Conservation (phyloP, 169 alveolate species). For the Eimeria praecox region DNA sequence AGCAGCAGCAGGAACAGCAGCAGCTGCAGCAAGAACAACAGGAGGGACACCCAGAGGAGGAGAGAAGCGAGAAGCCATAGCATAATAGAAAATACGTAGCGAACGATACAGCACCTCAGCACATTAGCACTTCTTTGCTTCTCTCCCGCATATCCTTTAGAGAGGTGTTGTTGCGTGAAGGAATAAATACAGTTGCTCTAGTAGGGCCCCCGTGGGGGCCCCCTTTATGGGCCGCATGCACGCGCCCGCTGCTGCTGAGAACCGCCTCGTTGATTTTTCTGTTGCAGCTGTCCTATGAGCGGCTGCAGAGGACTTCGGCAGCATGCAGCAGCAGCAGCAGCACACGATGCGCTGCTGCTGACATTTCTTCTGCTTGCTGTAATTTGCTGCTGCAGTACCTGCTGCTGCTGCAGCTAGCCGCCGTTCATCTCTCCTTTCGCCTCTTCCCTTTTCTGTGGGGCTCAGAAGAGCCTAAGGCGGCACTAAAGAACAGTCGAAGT, state of each 20-base stretch:
- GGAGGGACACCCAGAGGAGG: neutral
- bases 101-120: neutral
- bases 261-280: neutral
- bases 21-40: neutral
- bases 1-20: conserved; percentile 7
- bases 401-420: neutral
- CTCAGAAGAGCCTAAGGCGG: conserved; percentile 30
- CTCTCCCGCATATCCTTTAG: neutral
- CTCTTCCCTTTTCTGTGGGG: neutral
- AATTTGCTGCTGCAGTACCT: neutral
- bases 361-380: neutral
- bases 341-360: conserved; percentile 8
- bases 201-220: neutral
- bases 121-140: neutral
- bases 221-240: neutral
- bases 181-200: neutral
- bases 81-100: neutral
- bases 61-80: neutral
- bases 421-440: neutral
- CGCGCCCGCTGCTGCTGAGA: neutral
- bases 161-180: neutral
- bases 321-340: neutral
- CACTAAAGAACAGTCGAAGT: neutral
- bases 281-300: neutral
- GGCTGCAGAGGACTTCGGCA: neutral